A percentile compares a stretch with the other conserved stretches of the same genome.
Conservation (phyloP, 768 basidiomycete genomes). For the Scleroderma bovista region DNA sequence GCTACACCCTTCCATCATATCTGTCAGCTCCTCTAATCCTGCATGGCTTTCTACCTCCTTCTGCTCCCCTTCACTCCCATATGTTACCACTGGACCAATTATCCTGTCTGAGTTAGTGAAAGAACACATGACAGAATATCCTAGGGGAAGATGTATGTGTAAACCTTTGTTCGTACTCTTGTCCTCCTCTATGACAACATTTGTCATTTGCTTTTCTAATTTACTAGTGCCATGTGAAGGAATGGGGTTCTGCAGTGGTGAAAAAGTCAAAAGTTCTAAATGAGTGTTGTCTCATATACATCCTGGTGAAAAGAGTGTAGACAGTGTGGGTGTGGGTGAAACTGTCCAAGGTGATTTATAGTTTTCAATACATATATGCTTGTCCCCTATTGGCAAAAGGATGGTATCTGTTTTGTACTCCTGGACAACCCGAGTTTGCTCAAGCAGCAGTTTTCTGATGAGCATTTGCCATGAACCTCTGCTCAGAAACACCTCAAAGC, state of each 20-base stretch:
- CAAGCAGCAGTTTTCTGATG: constrained; percentile 14
- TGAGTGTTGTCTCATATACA: not conserved
- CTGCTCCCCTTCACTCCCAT: not conserved
- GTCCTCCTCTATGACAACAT: too few relatives aligned
- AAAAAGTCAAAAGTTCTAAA: too few relatives aligned
- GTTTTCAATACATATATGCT: too few relatives aligned
- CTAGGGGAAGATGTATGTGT: not conserved
- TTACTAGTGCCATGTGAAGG: too few relatives aligned
- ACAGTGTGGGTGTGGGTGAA: too few relatives aligned
- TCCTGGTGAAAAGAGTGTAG: not conserved
- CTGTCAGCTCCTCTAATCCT: not conserved
- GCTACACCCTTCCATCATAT: too few relatives aligned
- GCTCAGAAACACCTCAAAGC: constrained; percentile 22
- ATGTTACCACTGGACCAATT: not conserved
- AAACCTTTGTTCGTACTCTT: not conserved
- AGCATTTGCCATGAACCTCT: constrained; percentile 12
- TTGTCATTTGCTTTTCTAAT: too few relatives aligned
- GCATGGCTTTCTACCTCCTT: too few relatives aligned
- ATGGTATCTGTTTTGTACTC: constrained; percentile 9
- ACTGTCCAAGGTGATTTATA: too few relatives aligned
- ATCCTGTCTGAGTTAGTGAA: not conserved
- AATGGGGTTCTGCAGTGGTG: too few relatives aligned
- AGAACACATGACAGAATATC: not conserved
- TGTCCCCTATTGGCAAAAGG: too few relatives aligned
- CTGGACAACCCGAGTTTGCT: constrained; percentile 7